Base-by-base conservation (phyloP, 169 alveolate species). In the Besnoitia besnoiti region DNA sequence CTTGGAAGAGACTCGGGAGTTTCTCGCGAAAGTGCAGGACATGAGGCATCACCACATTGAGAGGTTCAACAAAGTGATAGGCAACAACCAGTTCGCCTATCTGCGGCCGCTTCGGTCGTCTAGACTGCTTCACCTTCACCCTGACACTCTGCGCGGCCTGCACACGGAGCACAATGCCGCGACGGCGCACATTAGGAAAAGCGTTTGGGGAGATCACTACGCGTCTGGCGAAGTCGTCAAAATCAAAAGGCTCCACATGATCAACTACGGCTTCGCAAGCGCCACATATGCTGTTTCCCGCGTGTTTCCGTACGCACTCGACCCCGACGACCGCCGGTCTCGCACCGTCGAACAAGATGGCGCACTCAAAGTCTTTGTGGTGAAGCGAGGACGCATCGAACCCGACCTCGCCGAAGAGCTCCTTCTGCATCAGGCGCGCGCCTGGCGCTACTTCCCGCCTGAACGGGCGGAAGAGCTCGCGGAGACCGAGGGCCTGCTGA, bases 391-490 rank as follows among this genome's bases (percentile, higher is more conserved):
- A 21, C 40, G 47, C 14, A 67, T 67, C 33, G 46, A 37, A 35
- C 19, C 12, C 27, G 80, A 67, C 0, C 80, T 67, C 40, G 80
- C 44, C 46, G 80, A 67, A 67, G 80, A 67, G 33, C 40, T 67
- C 19, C 46, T 67, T 0, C 80, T 35, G 40, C 80, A 67, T 33
- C 80, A 67, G 80, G 12, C 47, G 14, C 40, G 80, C 80, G 46
- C 46, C 47, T 67, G 80, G 80, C 40, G 46, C 47, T n/a, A 12
- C 14, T 67, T 67, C 27, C 80, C 80, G 21, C 80, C 80, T 33
- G 80, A 67, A 67, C 40, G 80, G 5, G 40, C 80, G 14, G 80
- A 67, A 33, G 40, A 67, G 24, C 80, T 67, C 24, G 80, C 80
- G 19, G 80, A 24, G 33, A n/a, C 40, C 24, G 46, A 37, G 12